These are phyloP conservation scores for Anethum foeniculum DNA, from an alignment of 140 eudicot species.

Conservation along the genomic window DNA sequence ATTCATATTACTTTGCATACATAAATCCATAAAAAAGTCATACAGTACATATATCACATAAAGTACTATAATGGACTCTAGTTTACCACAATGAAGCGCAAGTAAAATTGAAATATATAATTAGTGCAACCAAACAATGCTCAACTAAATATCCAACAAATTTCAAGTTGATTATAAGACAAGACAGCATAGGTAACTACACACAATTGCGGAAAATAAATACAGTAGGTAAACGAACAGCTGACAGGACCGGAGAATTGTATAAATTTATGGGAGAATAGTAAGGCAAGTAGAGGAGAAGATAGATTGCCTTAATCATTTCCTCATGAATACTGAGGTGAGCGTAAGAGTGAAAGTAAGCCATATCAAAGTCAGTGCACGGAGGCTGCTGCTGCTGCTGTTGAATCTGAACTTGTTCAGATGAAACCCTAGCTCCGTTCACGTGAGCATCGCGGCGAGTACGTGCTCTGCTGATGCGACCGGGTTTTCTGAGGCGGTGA, in stretches of 20 bases:
- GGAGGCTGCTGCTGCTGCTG: constrained; percentile 32
- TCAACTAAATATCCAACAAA: no score
- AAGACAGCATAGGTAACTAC: no score
- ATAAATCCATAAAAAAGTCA: no score
- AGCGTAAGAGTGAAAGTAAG: constrained; percentile 82
- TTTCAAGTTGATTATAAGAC: no score
- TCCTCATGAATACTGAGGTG: constrained; percentile 97
- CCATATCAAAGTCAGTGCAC: constrained; percentile 80
- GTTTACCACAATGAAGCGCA: no score
- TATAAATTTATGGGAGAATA: not conserved
- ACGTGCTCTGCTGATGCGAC: constrained; percentile 36
- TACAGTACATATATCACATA: no score
- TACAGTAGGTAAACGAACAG: not conserved
- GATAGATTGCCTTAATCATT: constrained; percentile 64
- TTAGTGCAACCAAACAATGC: no score
- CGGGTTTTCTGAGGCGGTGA: constrained; percentile 33
- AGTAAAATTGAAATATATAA: no score
- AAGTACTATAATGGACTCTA: not conserved
- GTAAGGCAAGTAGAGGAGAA: not conserved
- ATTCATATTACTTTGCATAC: no score
- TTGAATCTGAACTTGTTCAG: not conserved
- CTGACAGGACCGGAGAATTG: not conserved
- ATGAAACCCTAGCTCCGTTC: constrained; percentile 34
- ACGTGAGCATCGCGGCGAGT: not conserved
- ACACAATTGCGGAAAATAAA: no score